Evolutionary conservation across 352 stramenopile genomes (phyloP), one percentile per base, ranked within the genome.

Genomic region (Phytophthora crassamura): DNA sequence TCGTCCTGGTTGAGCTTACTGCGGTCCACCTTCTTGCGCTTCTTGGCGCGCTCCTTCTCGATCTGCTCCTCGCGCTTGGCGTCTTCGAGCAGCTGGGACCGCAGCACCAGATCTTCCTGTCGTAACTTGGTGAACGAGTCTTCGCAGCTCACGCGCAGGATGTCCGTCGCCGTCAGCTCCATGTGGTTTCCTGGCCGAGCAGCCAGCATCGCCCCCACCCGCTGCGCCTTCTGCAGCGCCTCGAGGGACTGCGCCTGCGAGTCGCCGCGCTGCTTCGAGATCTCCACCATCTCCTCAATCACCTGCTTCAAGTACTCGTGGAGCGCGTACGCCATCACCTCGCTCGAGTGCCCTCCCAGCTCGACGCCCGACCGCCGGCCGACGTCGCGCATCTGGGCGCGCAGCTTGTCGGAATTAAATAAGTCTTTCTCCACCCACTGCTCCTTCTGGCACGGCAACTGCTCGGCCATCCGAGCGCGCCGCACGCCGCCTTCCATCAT

Each of bases 271-370:
- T 94, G 84, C 55, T 92, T 93, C 1, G 88, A 76, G 16, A 90
- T 68, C 32, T 93, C 78, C 11, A 94, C 88, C 84, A 96, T 93
- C 58, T 96, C 88, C 55, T 96, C 88, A 1, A 94, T 80, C 6
- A 88, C 78, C 70, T 96, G 88, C 64, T 93, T 94, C 22, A 96
- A 59, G 42, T 96, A 94, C 49, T 94, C 86, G 39, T 93, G 85
- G 30, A 96, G 72, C 15, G 88, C 88, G 32, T 89, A 91, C 9
- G 86, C 74, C 86, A 96, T 94, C 10, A 94, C 76, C n/a, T 95
- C 82, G 28, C 45, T 92, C 7, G 83, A 82, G 30, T 86, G 71
- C 4, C 28, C 34, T 16, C 86, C 88, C n/a, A 91, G 52, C 14
- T 79, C 60, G 5, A 92, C 77, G 2, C 87, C 83, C 16, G 72